Conservation (phyloP, 208 protist genomes). For the Acanthamoeba culbertsoni region DNA sequence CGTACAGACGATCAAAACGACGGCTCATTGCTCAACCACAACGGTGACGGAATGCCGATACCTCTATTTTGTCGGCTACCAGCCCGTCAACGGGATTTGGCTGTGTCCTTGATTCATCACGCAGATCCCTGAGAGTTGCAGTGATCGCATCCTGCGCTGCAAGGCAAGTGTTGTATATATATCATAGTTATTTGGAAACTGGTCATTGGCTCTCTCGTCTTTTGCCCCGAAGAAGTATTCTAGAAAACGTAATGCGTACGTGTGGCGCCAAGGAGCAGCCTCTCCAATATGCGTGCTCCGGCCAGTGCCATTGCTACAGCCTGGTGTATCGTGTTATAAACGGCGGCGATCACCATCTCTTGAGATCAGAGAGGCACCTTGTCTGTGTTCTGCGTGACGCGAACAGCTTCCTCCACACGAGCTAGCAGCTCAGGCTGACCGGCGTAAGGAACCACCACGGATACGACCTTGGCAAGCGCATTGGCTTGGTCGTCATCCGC, state of each 20-base stretch:
- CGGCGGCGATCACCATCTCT: background rate
- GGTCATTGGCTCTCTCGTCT: no score
- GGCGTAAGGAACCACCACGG: background rate
- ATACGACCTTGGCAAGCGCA: background rate
- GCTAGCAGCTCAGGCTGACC: background rate
- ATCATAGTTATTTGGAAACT: no score
- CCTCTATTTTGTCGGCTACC: background rate
- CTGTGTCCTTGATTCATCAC: background rate
- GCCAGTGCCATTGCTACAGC: background rate
- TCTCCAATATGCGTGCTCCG: background rate
- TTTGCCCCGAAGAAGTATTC: no score
- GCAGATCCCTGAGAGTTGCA: background rate
- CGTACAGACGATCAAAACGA: background rate
- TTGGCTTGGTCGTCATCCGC: constrained; percentile 37
- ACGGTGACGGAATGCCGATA: background rate
- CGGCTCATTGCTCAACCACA: background rate
- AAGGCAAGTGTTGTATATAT: background rate
- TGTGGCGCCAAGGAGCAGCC: background rate
- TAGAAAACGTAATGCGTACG: background rate
- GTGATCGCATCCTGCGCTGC: background rate
- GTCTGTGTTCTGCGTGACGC: background rate
- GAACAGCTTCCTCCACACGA: background rate
- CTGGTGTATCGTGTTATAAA: background rate
- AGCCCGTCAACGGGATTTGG: background rate
- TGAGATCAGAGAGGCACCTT: background rate